Evolutionary conservation across 73 alveolate species (phyloP).

Genomic region (Paramecium sexaurelia): DNA sequence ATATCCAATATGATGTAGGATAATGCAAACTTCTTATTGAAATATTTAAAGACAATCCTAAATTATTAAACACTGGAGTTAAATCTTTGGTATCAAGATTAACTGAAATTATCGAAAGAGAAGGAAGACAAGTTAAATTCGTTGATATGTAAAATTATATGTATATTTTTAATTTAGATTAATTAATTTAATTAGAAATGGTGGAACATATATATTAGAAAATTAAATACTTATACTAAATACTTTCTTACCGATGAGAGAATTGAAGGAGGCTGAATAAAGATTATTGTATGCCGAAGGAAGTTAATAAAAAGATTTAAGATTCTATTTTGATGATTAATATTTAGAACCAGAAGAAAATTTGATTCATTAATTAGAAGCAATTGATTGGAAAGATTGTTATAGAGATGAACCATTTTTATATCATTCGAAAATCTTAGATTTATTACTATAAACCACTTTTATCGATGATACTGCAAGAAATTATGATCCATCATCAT

Average conservation of each 20-base stretch:
- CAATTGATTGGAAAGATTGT: slow-evolving; percentile 65
- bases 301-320: neutral
- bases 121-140: slow-evolving; percentile 59
- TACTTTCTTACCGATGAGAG: slow-evolving; percentile 47
- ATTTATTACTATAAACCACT: slow-evolving; percentile 24
- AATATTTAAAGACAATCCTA: slow-evolving; percentile 53
- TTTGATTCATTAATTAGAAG: neutral
- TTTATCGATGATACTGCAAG: neutral
- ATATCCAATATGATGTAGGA: slow-evolving; percentile 64
- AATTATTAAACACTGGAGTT: slow-evolving; percentile 7
- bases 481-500: neutral
- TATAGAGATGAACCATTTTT: slow-evolving; percentile 66
- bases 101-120: slow-evolving; percentile 40
- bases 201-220: slow-evolving; percentile 51
- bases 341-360: neutral
- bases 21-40: slow-evolving; percentile 10
- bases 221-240: slow-evolving; percentile 52
- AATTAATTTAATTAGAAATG: neutral
- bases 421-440: slow-evolving; percentile 43
- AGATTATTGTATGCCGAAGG: slow-evolving; percentile 58
- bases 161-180: neutral
- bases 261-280: slow-evolving; percentile 27
- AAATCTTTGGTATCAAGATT: neutral
- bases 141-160: slow-evolving; percentile 1
- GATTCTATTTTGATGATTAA: slow-evolving; percentile 59